These are phyloP conservation scores for Tubosaeta brunneosetosa DNA, from an alignment of 768 basidiomycete species.

Conservation along the genomic window DNA sequence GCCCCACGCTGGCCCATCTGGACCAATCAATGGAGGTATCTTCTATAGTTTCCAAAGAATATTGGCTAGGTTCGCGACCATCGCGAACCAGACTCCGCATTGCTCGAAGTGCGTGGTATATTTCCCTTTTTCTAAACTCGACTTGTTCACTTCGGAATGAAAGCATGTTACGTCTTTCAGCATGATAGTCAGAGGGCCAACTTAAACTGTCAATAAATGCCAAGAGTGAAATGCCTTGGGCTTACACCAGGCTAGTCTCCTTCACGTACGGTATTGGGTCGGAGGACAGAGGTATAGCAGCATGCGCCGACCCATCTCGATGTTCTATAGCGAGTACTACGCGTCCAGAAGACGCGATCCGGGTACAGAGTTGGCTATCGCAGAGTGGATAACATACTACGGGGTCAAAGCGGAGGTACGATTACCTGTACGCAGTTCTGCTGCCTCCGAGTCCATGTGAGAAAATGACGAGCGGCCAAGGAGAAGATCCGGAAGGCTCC, in stretches of 20 bases:
- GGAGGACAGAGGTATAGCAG: conserved; percentile 36
- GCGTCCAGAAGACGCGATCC: conserved; percentile 71
- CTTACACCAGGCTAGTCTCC: conserved; percentile 54
- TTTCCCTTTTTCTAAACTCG: conserved; percentile 61
- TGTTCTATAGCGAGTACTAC: conserved; percentile 83
- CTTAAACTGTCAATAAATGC: conserved; percentile 8
- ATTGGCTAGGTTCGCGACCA: conserved; percentile 17
- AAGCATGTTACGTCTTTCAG: conserved; percentile 28
- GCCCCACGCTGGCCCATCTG: conserved; percentile 37
- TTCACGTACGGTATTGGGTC: conserved; percentile 46
- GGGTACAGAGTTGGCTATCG: conserved; percentile 61
- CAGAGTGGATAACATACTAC: not conserved
- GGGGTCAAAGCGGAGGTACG: not conserved
- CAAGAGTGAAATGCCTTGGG: not conserved
- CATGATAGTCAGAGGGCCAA: conserved; percentile 21
- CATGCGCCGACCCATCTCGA: conserved; percentile 72
- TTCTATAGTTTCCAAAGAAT: conserved; percentile 38
- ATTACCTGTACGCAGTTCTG: conserved; percentile 62
- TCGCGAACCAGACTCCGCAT: conserved; percentile 50
- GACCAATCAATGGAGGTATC: conserved; percentile 31
- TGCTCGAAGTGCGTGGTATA: conserved; percentile 57
- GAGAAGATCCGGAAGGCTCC: conserved; percentile 19
- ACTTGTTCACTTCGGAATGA: conserved; percentile 68
- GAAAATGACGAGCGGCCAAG: conserved; percentile 80
- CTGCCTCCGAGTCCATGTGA: conserved; percentile 81